Evolutionary conservation across 352 stramenopile genomes (phyloP), one percentile per base, ranked within the genome.

Genomic region (Phytopythium litorale): DNA sequence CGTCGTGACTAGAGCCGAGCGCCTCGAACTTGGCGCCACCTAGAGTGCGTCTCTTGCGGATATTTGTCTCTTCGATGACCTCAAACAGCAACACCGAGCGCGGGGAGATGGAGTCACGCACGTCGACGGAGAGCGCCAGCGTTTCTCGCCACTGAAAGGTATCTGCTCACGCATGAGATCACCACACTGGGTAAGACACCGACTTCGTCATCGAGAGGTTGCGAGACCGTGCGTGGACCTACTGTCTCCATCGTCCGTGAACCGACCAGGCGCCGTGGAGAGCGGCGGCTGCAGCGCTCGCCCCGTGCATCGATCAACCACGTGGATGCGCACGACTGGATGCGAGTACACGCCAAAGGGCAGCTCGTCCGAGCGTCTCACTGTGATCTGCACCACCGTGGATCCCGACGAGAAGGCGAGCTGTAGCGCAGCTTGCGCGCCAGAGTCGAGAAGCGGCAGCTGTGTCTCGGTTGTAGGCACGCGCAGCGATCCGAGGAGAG

Each of bases 121-220:
- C 60, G 45, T 68, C 56, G n/a, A 78, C 28, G 1, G 67, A 58
- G 21, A 84, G 64, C 15, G 45, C 37, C 7, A 86, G 60, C 30
- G 68, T 23, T 71, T 86, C 58, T 37, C 76, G 72, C 81, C 81
- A 91, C 63, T 79, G 70, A 37, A 91, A 85, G 1, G 68, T 60
- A 48, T 86, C 76, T 84, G 53, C 23, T 48, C 6, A 48, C 18
- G 6, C 42, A 48, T 12, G 12, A 50, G 12, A 19, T 52, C 19
- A 43, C 32, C 35, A 33, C 25, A 54, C 4, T 9, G 13, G 35
- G 40, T 23, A 38, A 30, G 4, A 21, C 52, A 32, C 7, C 9
- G 7, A 11, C 7, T 21, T 3, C 4, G 15, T 45, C 33, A 37
- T 12, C 21, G 5, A 35, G 12, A 8, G 12, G 18, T 32, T 30